Evolutionary conservation across 2,329 filamentous ascomycete genomes (phyloP), one percentile per base, ranked within the genome.

Genomic region (Truncatella angustata): DNA sequence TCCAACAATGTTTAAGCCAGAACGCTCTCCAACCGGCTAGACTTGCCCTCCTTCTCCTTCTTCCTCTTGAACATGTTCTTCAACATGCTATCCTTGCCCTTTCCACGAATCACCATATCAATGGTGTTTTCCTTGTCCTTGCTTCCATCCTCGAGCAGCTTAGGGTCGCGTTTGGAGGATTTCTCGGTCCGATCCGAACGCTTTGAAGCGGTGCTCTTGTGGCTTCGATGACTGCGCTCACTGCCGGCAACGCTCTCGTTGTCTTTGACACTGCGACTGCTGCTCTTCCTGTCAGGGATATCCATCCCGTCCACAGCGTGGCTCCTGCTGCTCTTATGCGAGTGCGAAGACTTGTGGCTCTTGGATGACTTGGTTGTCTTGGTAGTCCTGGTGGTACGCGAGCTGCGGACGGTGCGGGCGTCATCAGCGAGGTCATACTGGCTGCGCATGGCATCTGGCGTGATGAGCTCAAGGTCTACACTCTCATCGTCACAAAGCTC

Each of bases 31-130:
- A 50, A 4, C 23, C 47, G 47, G 10, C n/a, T 50, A 5, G 35
- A 40, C 18, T 49, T 49, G 21, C 39, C 48, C 10, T 49, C 49
- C 26, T 32, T 49, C 28, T 75, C 71, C 66, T 78, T 79, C 68
- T 79, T 82, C 68, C 73, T 78, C 71, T 78, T 80, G 63, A 85
- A 84, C 52, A 84, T 57, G 3, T 73, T 68, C 70, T 82, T 84
- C 56, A 85, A 73, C 79, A 84, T 80, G 61, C 76, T 82, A 36
- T 77, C 72, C 55, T 72, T 73, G 40, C 40, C 28, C 56, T 69
- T 68, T 9, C 75, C 73, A 36, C 74, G 67, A n/a, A 79, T 56
- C 2, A 74, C 71, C 26, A 70, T 50, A n/a, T 72, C 69, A 44
- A 71, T 57, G 5, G 62, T 61, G 40, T 64, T 66, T 10, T 63